A percentile compares a stretch with the other conserved stretches of the same genome.
Conservation (phyloP, 352 stramenopile genomes). For the Phytophthora aleatoria region DNA sequence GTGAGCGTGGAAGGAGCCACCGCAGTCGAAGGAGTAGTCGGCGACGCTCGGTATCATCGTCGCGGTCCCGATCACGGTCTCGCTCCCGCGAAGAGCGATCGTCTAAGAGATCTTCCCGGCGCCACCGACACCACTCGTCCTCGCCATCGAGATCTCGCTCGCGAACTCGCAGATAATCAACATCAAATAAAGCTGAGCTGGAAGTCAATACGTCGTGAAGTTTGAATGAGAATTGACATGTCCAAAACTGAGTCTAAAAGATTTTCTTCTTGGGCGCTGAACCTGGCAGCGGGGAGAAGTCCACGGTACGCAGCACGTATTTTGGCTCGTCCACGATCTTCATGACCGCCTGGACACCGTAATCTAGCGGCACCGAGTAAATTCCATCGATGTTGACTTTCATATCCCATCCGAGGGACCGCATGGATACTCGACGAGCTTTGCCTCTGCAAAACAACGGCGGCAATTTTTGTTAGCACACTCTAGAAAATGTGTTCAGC, state of each 20-base stretch:
- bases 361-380: conserved; percentile 88
- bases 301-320: conserved; percentile 85
- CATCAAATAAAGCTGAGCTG: not conserved
- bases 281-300: conserved; percentile 52
- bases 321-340: conserved; percentile 89
- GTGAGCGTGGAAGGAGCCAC: conserved; percentile 16
- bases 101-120: conserved; percentile 21
- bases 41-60: conserved; percentile 40
- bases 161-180: conserved; percentile 23
- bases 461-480: not conserved
- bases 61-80: conserved; percentile 46
- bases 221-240: conserved; percentile 26
- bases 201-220: not conserved
- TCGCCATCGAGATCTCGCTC: conserved; percentile 43
- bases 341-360: conserved; percentile 90
- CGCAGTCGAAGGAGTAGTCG: conserved; percentile 25
- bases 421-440: conserved; percentile 85
- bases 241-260: conserved; percentile 47
- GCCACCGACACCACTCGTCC: conserved; percentile 26
- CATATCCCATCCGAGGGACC: conserved; percentile 90
- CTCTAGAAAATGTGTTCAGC: not conserved
- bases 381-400: conserved; percentile 89
- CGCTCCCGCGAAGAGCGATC: conserved; percentile 25
- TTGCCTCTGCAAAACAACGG: conserved; percentile 55
- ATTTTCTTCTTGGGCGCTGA: conserved; percentile 36